Base-by-base conservation (phyloP, 768 basidiomycete species). In the Podaxis sp. region DNA sequence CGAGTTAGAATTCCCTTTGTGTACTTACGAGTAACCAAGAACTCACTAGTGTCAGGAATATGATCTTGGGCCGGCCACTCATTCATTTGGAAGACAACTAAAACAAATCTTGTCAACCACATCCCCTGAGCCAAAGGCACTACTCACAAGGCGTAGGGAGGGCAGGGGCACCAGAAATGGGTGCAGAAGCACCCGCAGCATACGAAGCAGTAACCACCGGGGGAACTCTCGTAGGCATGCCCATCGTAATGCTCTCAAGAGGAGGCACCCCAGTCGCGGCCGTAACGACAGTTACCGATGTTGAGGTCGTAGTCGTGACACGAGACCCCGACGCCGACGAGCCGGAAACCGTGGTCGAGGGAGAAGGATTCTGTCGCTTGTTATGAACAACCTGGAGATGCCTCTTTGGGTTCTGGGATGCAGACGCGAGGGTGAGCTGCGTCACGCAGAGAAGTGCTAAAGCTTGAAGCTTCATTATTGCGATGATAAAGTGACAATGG, bases 21-120 rank as follows among this genome's bases (percentile, higher is more conserved):
- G 17, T 53, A 33, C 43, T 8, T 33, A 52, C 22, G 63, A 56
- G 9, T 27, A 55, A 29, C 1, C 11, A 63, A 4, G n/a, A 37
- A 72, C 80, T 36, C 66, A 89, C 89, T 77, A 11, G 86, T 85
- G 24, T 80, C 76, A 8, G 88, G 85, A 29, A 87, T 71, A 24
- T 76, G 75, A 68, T 93, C 90, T 67, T 85, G 81, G 0, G 72
- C 37, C 0, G 91, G 91, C 87, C 89, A 93, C 17, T 82, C 70
- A 2, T 74, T 63, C 17, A 59, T 15, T 46, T 27, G 63, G 61
- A 71, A 72, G 9, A 76, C 73, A 51, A 73, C 73, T 75, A 22
- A 11, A 19, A 22, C 4, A 46, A 46, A 17, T 1, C 17, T 8
- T n/a, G 43, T 46, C 43, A 46, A 46, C n/a, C 43, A 46, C 43